These are phyloP conservation scores for Sporopachydermia lactativora DNA, from an alignment of 805 yeast species.

Conservation along the genomic window DNA sequence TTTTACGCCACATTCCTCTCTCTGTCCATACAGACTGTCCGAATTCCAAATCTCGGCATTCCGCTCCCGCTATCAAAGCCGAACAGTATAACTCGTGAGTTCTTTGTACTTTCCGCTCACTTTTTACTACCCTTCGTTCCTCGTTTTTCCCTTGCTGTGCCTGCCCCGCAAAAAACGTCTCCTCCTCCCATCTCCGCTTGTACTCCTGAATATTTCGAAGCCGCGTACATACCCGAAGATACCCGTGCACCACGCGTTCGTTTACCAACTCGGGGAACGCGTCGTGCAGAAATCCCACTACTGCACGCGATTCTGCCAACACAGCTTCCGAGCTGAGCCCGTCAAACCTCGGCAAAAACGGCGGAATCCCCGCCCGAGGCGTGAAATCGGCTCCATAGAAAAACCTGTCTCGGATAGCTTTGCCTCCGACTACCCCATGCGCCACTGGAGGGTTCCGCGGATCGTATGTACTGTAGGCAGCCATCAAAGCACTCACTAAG, in stretches of 20 bases:
- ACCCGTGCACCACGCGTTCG: slow-evolving; percentile 31
- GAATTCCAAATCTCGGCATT: slow-evolving; percentile 36
- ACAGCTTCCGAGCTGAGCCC: slow-evolving; percentile 29
- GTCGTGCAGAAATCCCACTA: slow-evolving; percentile 44
- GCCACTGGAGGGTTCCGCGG: background rate
- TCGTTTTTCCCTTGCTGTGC: slow-evolving; percentile 9
- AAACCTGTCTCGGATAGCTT: slow-evolving; percentile 1
- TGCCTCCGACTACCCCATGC: background rate
- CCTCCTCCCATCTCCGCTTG: slow-evolving; percentile 20
- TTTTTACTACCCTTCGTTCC: slow-evolving; percentile 10
- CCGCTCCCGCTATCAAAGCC: slow-evolving; percentile 53
- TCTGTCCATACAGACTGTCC: slow-evolving; percentile 65
- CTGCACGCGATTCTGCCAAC: slow-evolving; percentile 63
- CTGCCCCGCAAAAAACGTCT: slow-evolving; percentile 19
- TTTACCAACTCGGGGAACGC: slow-evolving; percentile 30
- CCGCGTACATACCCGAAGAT: slow-evolving; percentile 31
- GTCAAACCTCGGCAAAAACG: slow-evolving; percentile 50
- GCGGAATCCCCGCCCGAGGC: slow-evolving; percentile 29
- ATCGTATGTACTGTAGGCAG: background rate
- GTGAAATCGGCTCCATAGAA: slow-evolving; percentile 1
- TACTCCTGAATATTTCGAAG: slow-evolving; percentile 24
- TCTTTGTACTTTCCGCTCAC: slow-evolving; percentile 22
- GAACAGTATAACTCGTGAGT: slow-evolving; percentile 40
- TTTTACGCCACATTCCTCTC: slow-evolving; percentile 59
- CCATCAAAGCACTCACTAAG: background rate